phyloP scores from a whole-genome alignment of 768 basidiomycete species.

The Termitomyces sp. region DNA sequence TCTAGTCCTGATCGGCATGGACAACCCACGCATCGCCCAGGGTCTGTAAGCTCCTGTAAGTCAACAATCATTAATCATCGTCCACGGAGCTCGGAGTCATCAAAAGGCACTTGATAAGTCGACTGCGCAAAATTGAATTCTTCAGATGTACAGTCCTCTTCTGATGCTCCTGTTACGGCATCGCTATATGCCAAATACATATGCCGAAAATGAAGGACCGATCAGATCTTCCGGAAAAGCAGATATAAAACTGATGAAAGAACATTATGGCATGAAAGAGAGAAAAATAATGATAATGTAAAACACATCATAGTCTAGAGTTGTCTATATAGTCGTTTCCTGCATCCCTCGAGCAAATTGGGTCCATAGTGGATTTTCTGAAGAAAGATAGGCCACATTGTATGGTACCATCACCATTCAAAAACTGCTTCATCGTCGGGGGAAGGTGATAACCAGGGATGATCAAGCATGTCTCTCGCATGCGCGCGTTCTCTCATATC shows the following conservation, averaged over 20 bases:
- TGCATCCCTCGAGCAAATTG: neutral
- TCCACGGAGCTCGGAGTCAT: neutral
- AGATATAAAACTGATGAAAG: neutral
- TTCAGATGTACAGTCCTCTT: no score
- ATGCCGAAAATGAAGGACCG: neutral
- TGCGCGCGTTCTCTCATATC: conserved; percentile 65
- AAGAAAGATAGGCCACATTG: neutral
- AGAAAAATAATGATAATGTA: neutral
- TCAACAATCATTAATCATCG: neutral
- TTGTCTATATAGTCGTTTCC: neutral
- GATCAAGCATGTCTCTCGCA: conserved; percentile 69
- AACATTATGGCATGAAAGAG: neutral
- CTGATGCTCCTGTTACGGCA: no score
- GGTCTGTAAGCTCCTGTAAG: no score
- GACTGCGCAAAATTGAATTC: neutral
- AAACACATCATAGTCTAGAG: conserved; percentile 3
- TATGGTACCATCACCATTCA: conserved; percentile 33
- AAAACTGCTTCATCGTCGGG: conserved; percentile 34
- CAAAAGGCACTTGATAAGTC: neutral
- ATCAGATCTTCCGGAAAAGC: neutral
- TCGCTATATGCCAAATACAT: neutral
- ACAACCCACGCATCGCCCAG: no score
- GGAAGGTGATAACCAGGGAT: conserved; percentile 60
- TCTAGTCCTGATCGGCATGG: neutral
- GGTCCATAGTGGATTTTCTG: neutral